phyloP scores from a whole-genome alignment of 2,329 filamentous ascomycete genomes.

The Ceratocystis variospora region DNA sequence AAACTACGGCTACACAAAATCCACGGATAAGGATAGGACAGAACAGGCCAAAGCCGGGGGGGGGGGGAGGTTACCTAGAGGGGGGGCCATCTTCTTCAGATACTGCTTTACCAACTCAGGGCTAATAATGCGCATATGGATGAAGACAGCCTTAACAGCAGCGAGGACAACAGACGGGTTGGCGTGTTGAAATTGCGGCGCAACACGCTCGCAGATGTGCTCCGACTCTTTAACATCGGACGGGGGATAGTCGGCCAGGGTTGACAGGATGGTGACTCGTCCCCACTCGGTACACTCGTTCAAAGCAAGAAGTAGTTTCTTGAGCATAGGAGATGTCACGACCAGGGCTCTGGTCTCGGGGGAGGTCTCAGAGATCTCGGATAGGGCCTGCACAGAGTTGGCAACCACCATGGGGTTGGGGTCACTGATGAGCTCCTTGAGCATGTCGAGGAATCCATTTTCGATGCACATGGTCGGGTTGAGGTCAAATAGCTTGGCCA shows the following conservation, averaged over 20 bases:
- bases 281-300: conserved; percentile 99
- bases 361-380: conserved; percentile 79
- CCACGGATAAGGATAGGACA: background rate
- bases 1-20: background rate
- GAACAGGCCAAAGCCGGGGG: conserved; percentile 22
- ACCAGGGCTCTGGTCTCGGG: conserved; percentile 80
- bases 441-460: conserved; percentile 83
- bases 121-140: conserved; percentile 80
- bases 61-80: conserved; percentile 47
- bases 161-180: conserved; percentile 93
- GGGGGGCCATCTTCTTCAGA: conserved; percentile 96
- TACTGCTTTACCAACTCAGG: conserved; percentile 70
- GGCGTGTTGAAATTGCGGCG: conserved; percentile 95
- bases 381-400: conserved; percentile 86
- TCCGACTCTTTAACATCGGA: conserved; percentile 89
- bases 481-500: conserved; percentile 93
- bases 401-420: conserved; percentile 98
- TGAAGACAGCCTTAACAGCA: conserved; percentile 95
- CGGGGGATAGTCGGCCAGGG: conserved; percentile 75
- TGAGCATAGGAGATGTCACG: conserved; percentile 68
- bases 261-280: conserved; percentile 80
- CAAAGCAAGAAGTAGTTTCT: conserved; percentile 90
- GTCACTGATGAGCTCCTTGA: conserved; percentile 93
- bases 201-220: conserved; percentile 92
- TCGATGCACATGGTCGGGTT: conserved; percentile 88